Percentiles rank a stretch among this genome's conserved stretches.
Evolutionary conservation across 139 green algal species (phyloP).

Genomic region (Volvox reticuliferus): DNA sequence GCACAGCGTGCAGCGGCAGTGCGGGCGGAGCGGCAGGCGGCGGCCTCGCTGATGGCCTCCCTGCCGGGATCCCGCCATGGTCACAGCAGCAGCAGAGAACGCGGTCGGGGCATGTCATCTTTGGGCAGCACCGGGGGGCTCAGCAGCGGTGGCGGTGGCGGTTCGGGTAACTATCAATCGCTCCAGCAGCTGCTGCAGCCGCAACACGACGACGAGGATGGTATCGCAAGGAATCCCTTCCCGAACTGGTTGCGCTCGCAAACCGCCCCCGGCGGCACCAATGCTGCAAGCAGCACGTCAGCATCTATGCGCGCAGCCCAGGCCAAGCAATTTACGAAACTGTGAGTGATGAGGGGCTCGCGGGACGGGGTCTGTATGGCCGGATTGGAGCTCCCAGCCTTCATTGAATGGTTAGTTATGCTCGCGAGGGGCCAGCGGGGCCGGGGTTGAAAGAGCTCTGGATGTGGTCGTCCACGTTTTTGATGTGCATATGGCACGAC

Average conservation of each 20-base stretch:
- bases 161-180: neutral
- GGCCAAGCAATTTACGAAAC: constrained; percentile 35
- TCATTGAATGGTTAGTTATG: too few species aligned
- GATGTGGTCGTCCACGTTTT: too few species aligned
- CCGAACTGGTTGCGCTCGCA: neutral
- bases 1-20: constrained; percentile 14
- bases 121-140: neutral
- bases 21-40: constrained; percentile 6
- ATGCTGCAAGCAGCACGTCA: neutral
- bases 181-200: neutral
- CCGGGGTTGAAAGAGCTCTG: too few species aligned
- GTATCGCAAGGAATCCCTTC: neutral
- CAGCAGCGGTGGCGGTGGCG: neutral
- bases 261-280: neutral
- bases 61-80: neutral
- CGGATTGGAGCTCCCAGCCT: too few species aligned
- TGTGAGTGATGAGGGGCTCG: constrained; percentile 27
- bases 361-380: too few species aligned
- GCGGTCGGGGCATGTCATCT: neutral
- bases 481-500: too few species aligned
- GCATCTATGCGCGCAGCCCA: neutral
- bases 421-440: too few species aligned
- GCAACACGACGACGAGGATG: neutral
- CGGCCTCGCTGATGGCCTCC: constrained; percentile 21
- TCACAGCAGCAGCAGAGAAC: neutral